phyloP scores from a whole-genome alignment of 768 basidiomycete genomes.

The Hysterangium stoloniferum region DNA sequence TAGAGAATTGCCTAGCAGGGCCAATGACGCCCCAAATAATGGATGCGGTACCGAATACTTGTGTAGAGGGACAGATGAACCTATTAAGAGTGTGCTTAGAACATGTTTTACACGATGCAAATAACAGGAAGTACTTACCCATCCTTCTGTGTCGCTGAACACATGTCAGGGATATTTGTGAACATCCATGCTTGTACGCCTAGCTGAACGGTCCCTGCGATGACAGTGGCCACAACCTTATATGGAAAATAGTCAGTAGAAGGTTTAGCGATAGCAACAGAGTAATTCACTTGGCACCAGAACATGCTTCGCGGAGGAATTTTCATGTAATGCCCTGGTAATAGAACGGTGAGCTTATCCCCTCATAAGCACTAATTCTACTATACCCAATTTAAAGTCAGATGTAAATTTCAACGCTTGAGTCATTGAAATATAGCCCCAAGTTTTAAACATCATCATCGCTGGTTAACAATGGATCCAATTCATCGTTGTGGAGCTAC shows the following conservation, averaged over 20 bases:
- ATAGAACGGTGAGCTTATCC: too few species aligned
- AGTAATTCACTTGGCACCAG: slow-evolving; percentile 41
- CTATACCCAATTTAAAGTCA: slow-evolving; percentile 69
- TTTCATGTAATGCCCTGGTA: slow-evolving; percentile 84
- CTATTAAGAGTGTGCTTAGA: slow-evolving; percentile 28
- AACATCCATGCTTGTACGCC: slow-evolving; percentile 41
- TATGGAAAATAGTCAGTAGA: too few species aligned
- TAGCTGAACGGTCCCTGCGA: slow-evolving; percentile 37
- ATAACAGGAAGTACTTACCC: slow-evolving; percentile 10
- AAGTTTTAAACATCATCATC: slow-evolving; percentile 67
- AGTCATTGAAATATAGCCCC: slow-evolving; percentile 47
- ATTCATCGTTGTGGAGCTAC: background rate
- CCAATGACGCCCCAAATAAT: slow-evolving; percentile 53
- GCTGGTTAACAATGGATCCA: slow-evolving; percentile 24
- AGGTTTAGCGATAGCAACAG: slow-evolving; percentile 4
- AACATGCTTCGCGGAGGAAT: slow-evolving; percentile 81
- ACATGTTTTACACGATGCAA: slow-evolving; percentile 4
- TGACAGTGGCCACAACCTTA: slow-evolving; percentile 24
- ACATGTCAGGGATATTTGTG: slow-evolving; percentile 33
- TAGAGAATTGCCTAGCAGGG: slow-evolving; percentile 48
- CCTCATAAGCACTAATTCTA: background rate
- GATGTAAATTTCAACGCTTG: slow-evolving; percentile 63
- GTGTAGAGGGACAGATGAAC: slow-evolving; percentile 21
- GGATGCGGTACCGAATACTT: slow-evolving; percentile 37
- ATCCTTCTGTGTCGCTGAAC: slow-evolving; percentile 17